Conservation (phyloP, 345 rosid species). For the Iberis pinnata region DNA sequence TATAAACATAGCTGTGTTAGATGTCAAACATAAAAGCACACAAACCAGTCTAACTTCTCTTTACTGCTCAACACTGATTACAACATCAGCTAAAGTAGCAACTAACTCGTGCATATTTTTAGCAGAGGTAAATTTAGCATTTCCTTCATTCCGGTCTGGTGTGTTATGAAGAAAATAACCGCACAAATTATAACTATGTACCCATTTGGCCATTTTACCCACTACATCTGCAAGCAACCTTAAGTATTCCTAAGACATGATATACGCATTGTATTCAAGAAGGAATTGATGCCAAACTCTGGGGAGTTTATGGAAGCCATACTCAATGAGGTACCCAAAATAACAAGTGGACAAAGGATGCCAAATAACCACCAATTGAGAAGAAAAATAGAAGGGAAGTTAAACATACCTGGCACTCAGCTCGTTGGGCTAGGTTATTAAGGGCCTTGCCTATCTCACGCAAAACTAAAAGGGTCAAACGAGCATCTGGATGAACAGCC, state of each 20-base stretch:
- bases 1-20: conserved; percentile 20
- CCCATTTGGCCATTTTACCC: not conserved
- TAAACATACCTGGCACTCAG: conserved; percentile 78
- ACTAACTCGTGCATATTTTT: not conserved
- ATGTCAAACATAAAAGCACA: conserved; percentile 1
- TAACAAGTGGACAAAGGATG: not conserved
- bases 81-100: not conserved
- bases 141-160: not conserved
- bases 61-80: not conserved
- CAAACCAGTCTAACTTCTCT: conserved; percentile 7
- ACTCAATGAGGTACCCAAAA: not conserved
- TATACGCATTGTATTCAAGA: not conserved
- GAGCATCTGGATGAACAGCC: conserved; percentile 83
- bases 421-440: conserved; percentile 67
- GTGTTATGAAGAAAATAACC: not conserved
- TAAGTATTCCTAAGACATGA: not conserved
- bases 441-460: conserved; percentile 82
- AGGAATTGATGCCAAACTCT: not conserved
- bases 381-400: not conserved
- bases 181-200: not conserved
- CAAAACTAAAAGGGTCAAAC: conserved; percentile 82
- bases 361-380: not conserved
- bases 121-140: not conserved
- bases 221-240: conserved; percentile 6
- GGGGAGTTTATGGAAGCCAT: not conserved